Evolutionary conservation across 768 basidiomycete genomes (phyloP).

Genomic region (Suillus luteus): DNA sequence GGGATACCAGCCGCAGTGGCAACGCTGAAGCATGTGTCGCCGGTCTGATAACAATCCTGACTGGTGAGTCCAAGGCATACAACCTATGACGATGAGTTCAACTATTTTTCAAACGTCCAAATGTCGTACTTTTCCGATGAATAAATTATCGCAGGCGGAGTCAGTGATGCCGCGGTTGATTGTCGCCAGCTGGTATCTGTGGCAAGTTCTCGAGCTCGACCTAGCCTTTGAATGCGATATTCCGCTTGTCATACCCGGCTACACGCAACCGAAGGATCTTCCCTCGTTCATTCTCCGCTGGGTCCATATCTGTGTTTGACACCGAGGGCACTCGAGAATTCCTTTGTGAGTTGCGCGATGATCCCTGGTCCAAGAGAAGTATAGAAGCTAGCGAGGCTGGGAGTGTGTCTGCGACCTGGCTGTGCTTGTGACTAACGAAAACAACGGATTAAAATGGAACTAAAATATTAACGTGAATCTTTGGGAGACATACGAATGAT

Average conservation of each 20-base stretch:
- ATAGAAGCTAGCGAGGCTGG: conserved; percentile 83
- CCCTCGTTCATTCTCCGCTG: conserved; percentile 18
- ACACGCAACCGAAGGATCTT: conserved; percentile 49
- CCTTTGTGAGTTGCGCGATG: conserved; percentile 54
- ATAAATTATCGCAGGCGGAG: conserved; percentile 56
- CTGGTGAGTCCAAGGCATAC: conserved; percentile 60
- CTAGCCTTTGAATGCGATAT: conserved; percentile 71
- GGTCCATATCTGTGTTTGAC: conserved; percentile 52
- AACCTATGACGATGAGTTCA: conserved; percentile 25
- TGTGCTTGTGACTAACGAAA: conserved; percentile 76
- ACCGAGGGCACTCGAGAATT: conserved; percentile 48
- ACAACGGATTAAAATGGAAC: not conserved
- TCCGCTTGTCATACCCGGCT: conserved; percentile 69
- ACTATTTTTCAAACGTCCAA: not conserved
- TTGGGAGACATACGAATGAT: conserved; percentile 67
- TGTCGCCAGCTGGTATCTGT: conserved; percentile 63
- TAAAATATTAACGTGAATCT: not conserved
- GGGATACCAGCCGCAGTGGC: conserved; percentile 43
- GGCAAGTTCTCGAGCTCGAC: conserved; percentile 65
- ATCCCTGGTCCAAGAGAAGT: conserved; percentile 54
- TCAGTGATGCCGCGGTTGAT: conserved; percentile 53
- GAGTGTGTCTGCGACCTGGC: conserved; percentile 67
- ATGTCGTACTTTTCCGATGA: conserved; percentile 45
- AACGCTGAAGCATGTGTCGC: conserved; percentile 55
- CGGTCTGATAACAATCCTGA: conserved; percentile 52